Evolutionary conservation across 805 yeast genomes (phyloP), one percentile per base, ranked within the genome.

Genomic region (Debaryomyces castellii): DNA sequence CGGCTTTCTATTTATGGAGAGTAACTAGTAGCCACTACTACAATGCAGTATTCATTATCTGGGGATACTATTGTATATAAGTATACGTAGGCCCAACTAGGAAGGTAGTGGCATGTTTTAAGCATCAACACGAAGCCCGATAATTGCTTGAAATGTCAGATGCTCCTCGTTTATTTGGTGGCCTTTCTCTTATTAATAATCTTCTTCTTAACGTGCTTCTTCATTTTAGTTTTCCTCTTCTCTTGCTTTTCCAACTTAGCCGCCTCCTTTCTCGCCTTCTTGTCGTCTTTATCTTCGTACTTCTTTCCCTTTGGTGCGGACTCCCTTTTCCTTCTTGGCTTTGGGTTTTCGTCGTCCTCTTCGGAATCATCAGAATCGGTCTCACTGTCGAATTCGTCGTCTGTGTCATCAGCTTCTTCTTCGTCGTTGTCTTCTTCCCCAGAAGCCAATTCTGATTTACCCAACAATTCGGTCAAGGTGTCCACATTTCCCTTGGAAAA

Each of bases 401-500:
- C 68, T 17, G 49, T 55, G 10, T 51, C 71, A 3, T 63, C 70
- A 2, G 62, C 73, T 14, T 51, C 34, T 4, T 37, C 47, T 7
- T 40, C 47, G 18, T 49, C 52, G 27, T 23, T 20, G 5, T 30
- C 34, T n/a, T n/a, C n/a, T n/a, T n/a, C n/a, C 7, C 20, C 34
- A 35, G 21, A 20, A 12, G 41, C 39, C 20, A 24, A 38, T 23
- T 44, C 55, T 1, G 32, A 28, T 12, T 37, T 40, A n/a, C 74
- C 79, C 30, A 81, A 81, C 40, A 87, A 65, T 43, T 83, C 83
- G 46, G 80, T 84, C 51, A 94, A 71, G 2, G 92, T 83, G 51
- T 84, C 89, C 33, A 89, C 86, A 53, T 88, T 83, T 22, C 97
- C 97, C 49, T 82, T 81, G 1, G 82, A 73, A 53, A 87, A 87